A percentile compares a stretch with the other conserved stretches of the same genome.
Conservation (phyloP, 306 rosid genomes). For the Acacia acuminata region DNA sequence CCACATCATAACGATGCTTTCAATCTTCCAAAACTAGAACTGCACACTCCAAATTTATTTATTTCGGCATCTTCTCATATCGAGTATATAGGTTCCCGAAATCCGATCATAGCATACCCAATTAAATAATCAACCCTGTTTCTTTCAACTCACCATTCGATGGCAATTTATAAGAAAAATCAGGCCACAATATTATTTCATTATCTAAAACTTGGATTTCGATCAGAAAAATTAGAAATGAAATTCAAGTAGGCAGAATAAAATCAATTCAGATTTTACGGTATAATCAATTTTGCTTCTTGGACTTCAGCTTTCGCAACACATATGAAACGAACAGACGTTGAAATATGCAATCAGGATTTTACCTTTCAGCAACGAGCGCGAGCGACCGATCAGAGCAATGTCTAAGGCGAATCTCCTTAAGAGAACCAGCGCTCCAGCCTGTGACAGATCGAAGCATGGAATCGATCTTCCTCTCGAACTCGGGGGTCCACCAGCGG, state of each 20-base stretch:
- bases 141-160: not conserved
- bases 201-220: not conserved
- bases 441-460: constrained; percentile 68
- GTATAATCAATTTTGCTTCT: not conserved
- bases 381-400: constrained; percentile 70
- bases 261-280: not conserved
- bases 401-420: constrained; percentile 66
- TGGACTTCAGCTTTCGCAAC: not conserved
- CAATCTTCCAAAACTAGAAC: not conserved
- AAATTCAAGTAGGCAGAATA: not conserved
- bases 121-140: not conserved
- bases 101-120: not conserved
- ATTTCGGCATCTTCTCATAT: not conserved
- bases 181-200: not conserved
- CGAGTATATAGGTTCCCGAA: not conserved
- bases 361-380: constrained; percentile 67
- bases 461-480: constrained; percentile 67
- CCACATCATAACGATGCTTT: not conserved
- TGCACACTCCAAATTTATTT: not conserved
- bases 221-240: constrained; percentile 1
- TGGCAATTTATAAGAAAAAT: not conserved
- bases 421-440: constrained; percentile 57
- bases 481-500: constrained; percentile 68
- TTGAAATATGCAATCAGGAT: not conserved
- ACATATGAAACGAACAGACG: not conserved